Conservation (phyloP, 2,329 filamentous ascomycete genomes). For the Fusarium nygamai region DNA sequence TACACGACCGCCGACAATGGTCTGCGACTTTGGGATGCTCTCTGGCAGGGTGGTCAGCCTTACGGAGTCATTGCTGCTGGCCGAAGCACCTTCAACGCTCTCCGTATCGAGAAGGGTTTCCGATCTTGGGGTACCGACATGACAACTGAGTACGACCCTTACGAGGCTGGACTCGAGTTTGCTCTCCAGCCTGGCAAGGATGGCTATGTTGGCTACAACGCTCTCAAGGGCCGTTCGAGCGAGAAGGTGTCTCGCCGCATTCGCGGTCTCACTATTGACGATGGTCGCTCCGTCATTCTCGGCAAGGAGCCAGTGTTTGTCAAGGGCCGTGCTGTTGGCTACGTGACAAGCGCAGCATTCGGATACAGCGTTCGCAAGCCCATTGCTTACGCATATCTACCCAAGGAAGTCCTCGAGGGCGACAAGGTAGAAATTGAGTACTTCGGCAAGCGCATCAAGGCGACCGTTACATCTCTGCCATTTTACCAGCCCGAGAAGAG, state of each 20-base stretch:
- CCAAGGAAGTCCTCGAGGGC: slow-evolving; percentile 57
- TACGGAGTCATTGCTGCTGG: slow-evolving; percentile 68
- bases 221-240: slow-evolving; percentile 55
- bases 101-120: slow-evolving; percentile 69
- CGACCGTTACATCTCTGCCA: slow-evolving; percentile 63
- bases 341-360: slow-evolving; percentile 70
- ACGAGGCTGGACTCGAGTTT: slow-evolving; percentile 64
- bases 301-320: slow-evolving; percentile 71
- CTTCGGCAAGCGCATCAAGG: slow-evolving; percentile 63
- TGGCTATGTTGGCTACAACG: slow-evolving; percentile 62
- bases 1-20: slow-evolving; percentile 69
- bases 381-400: slow-evolving; percentile 68
- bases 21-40: slow-evolving; percentile 65
- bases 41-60: slow-evolving; percentile 63
- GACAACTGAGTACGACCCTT: slow-evolving; percentile 69
- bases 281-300: slow-evolving; percentile 65
- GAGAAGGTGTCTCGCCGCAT: slow-evolving; percentile 49
- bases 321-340: slow-evolving; percentile 59
- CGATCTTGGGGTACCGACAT: slow-evolving; percentile 67
- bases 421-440: slow-evolving; percentile 68
- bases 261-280: slow-evolving; percentile 64
- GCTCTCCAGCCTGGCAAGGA: slow-evolving; percentile 59
- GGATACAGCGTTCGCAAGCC: slow-evolving; percentile 68
- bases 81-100: slow-evolving; percentile 64
- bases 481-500: slow-evolving; percentile 35